These are phyloP conservation scores for Podospora bellae-mahoneyi DNA, from an alignment of 495 filamentous ascomycete genomes.

Conservation along the genomic window DNA sequence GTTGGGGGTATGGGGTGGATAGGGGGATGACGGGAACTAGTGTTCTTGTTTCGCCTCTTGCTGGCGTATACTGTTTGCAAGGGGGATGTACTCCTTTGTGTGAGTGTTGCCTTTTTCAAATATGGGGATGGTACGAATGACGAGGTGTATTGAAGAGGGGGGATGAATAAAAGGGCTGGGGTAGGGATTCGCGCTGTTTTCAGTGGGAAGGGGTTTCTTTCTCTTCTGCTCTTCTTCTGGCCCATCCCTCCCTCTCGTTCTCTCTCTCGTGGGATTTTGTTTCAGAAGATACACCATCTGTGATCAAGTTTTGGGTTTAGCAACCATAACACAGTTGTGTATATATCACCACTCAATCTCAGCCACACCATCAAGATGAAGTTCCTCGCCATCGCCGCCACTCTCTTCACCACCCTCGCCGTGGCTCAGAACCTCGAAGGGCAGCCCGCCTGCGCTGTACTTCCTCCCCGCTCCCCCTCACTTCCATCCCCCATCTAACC, in stretches of 20 bases:
- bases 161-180: background rate
- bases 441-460: constrained; percentile 38
- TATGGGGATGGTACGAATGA: background rate
- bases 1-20: background rate
- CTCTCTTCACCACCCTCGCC: constrained; percentile 18
- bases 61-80: background rate
- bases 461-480: background rate
- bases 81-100: background rate
- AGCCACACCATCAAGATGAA: constrained; percentile 29
- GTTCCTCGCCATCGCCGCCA: constrained; percentile 24
- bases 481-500: background rate
- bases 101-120: background rate
- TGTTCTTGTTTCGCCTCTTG: background rate
- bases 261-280: background rate
- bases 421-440: constrained; percentile 34
- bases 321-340: background rate
- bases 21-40: background rate
- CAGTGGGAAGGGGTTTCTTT: background rate
- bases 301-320: background rate
- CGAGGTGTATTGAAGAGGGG: background rate
- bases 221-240: background rate
- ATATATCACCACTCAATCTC: constrained; percentile 10
- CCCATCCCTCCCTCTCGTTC: background rate
- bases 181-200: background rate
- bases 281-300: background rate